Evolutionary conservation across 345 rosid genomes (phyloP), one percentile per base, ranked within the genome.

Genomic region (Lepidium africanum): DNA sequence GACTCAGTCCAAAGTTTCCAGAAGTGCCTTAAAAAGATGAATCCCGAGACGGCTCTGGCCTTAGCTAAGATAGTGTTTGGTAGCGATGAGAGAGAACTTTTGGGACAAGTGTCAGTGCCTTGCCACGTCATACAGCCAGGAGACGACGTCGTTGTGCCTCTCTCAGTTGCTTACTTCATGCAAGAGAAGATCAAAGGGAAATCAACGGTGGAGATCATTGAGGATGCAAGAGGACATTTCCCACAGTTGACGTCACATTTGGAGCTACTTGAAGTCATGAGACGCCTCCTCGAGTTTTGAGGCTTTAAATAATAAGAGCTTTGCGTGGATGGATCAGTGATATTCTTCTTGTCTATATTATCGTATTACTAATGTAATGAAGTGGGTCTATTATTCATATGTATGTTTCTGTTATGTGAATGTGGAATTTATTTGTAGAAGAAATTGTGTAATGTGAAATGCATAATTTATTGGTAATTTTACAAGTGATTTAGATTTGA

Each of bases 181-280:
- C 81, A 79, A 30, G 79, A 86, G 73, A 90, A 77, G 73, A 82
- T 87, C 58, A 67, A 71, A 42, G 91, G 83, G 37, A 67, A 77
- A 55, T 62, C 88, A 1, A 83, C 86, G 9, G 86, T 90, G 60
- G 90, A 84, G 46, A 78, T 83, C 2, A 70, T 90, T 0, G 66
- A 69, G 15, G 76, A 87, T 1, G 60, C 74, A 7, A 17, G 59
- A 5, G 94, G 96, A 1, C 96, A 90, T 71, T 84, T 78, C 41
- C 96, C 96, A 2, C 96, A 90, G n/a, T 67, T 87, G 48, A 90
- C 94, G 4, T 88, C 87, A 9, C 90, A 74, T 63, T 27, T 61
- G 6, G 79, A 82, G 51, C 76, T 90, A 17, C 74, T 90, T 59
- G 56, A 70, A 30, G 71, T 87, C 47, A 74, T 90, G 2, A 63